phyloP scores from a whole-genome alignment of 768 basidiomycete genomes.

The Lanmaoa pseudosensibilis region DNA sequence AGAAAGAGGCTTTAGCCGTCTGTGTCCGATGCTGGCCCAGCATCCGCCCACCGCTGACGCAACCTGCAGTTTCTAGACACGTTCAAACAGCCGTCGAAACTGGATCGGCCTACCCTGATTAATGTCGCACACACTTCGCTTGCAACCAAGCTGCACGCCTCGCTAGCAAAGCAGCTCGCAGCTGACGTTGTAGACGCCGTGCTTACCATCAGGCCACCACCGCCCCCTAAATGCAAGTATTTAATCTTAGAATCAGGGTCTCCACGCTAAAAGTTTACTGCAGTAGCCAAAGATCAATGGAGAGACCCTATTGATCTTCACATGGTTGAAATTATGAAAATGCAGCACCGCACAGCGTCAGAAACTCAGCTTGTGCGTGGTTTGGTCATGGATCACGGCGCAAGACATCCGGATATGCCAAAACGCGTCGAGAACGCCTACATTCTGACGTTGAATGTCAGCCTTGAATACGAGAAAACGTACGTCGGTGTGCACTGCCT shows the following conservation, averaged over 20 bases:
- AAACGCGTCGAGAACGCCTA: slow-evolving; percentile 96
- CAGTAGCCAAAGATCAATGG: slow-evolving; percentile 66
- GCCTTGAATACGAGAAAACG: slow-evolving; percentile 99
- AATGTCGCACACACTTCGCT: slow-evolving; percentile 95
- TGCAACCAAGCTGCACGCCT: slow-evolving; percentile 83
- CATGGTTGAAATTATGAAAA: slow-evolving; percentile 99
- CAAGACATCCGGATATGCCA: slow-evolving; percentile 98
- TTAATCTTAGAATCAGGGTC: slow-evolving; percentile 29
- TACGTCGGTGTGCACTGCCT: slow-evolving; percentile 44
- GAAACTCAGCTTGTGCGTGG: slow-evolving; percentile 96
- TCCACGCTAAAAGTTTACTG: slow-evolving; percentile 25
- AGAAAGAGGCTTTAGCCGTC: slow-evolving; percentile 90
- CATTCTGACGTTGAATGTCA: slow-evolving; percentile 94
- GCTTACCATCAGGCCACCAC: slow-evolving; percentile 74
- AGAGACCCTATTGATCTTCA: slow-evolving; percentile 94
- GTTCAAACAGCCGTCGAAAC: slow-evolving; percentile 74
- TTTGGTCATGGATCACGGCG: slow-evolving; percentile 95
- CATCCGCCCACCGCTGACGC: slow-evolving; percentile 21
- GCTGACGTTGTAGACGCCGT: slow-evolving; percentile 96
- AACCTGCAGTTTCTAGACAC: slow-evolving; percentile 79
- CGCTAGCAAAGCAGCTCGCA: slow-evolving; percentile 83
- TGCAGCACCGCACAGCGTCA: slow-evolving; percentile 98
- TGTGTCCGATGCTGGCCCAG: slow-evolving; percentile 34
- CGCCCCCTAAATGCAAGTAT: slow-evolving; percentile 55
- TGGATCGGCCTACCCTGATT: slow-evolving; percentile 90